Conservation (phyloP, 441 rosid genomes). For the Gossypium lobatum region DNA sequence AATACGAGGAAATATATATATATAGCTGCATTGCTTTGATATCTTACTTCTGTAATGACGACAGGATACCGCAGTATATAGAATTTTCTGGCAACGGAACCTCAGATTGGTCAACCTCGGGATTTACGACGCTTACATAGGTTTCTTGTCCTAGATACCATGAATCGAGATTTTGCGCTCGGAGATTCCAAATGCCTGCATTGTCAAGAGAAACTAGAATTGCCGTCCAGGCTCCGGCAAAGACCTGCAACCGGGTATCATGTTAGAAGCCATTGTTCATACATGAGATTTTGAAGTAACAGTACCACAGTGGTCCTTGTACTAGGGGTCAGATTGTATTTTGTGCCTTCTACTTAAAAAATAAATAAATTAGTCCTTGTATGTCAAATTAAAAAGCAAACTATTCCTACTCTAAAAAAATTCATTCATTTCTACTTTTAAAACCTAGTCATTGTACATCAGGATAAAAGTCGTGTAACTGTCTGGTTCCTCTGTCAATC, state of each 20-base stretch:
- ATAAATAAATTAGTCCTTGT: too few relatives aligned
- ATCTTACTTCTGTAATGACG: conserved; percentile 70
- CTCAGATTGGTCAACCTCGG: conserved; percentile 56
- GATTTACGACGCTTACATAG: conserved; percentile 61
- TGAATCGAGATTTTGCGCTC: conserved; percentile 61
- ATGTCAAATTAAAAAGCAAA: too few relatives aligned
- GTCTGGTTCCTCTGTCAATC: too few relatives aligned
- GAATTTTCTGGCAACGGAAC: conserved; percentile 47
- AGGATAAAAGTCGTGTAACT: too few relatives aligned
- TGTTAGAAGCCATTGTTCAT: not conserved
- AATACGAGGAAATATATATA: not conserved
- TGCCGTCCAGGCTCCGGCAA: conserved; percentile 91
- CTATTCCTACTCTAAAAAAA: too few relatives aligned
- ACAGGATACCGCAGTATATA: conserved; percentile 68
- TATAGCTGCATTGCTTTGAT: not conserved
- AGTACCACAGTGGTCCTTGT: too few relatives aligned
- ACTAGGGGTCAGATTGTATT: too few relatives aligned
- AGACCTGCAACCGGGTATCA: conserved; percentile 46
- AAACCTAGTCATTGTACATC: too few relatives aligned
- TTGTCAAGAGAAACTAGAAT: conserved; percentile 73
- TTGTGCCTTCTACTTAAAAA: too few relatives aligned
- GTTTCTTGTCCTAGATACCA: conserved; percentile 87
- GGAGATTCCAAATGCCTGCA: conserved; percentile 81
- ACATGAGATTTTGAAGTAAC: not conserved
- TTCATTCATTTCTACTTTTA: too few relatives aligned